Base-by-base conservation (phyloP, 208 protist species). In the Trypanosoma cruzi region DNA sequence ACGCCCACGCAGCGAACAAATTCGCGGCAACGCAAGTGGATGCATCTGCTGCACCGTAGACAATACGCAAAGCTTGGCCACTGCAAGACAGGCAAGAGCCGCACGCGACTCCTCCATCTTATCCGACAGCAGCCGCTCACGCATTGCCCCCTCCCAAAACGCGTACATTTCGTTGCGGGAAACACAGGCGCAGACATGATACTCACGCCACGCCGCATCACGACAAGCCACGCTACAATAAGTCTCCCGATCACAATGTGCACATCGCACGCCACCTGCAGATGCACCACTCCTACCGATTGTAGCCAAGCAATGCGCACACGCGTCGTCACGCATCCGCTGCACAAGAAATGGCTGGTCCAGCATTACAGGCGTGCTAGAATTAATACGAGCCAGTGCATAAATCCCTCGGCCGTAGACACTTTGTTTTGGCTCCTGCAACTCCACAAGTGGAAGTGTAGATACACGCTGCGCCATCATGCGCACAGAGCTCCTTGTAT, bases 51-150 rank as follows among this genome's bases (percentile, higher is more conserved):
- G 76, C 54, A 94, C 68, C 6, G 91, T 94, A 10, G 88, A 82
- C 86, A 94, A 88, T 8, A 81, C 82, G 46, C 84, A 92, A 14
- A 96, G 52, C 70, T 94, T 94, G 13, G 82, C 77, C 1, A 96
- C 88, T 2, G 85, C 72, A 7, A 96, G 60, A 64, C 88, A 96
- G 24, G 78, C 79, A 42, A 94, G 63, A 20, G 88, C 86, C 0
- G 85, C 88, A 1, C 86, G 77, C 14, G 81, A 71, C 26, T 89
- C 75, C 18, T 82, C 79, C 28, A 60, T 54, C n/a, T 57, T 29
- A 24, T 66, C 69, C 40, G 70, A 44, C 16, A n/a, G 11, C 28
- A 89, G 52, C 52, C 73, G 54, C 31, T 89, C 82, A 20, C 58
- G 42, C 84, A 96, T 94, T 11, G 71, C 73, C 26, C 37, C 50